Percentiles rank a stretch among this genome's conserved stretches.
Conservation (phyloP, 2,329 filamentous ascomycete species). For the Ophiocordyceps camponoti-saundersi region DNA sequence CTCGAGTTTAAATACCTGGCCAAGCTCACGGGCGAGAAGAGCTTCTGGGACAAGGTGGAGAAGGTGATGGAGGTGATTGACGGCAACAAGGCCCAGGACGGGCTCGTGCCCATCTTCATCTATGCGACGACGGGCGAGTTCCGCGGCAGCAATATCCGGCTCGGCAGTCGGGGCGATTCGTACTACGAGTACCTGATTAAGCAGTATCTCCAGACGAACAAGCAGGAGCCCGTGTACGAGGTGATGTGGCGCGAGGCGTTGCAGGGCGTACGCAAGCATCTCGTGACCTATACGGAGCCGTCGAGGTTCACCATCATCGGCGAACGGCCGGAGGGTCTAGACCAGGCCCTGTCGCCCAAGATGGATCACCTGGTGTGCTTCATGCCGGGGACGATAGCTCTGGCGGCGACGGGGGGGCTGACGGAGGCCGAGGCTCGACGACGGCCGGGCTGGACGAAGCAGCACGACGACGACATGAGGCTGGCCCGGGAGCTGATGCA, state of each 20-base stretch:
- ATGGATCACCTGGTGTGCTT: conserved; percentile 99
- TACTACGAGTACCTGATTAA: conserved; percentile 99
- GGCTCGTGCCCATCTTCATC: conserved; percentile 83
- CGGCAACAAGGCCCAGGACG: conserved; percentile 60
- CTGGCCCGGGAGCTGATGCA: conserved; percentile 85
- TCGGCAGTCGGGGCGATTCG: conserved; percentile 88
- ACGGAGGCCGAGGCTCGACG: conserved; percentile 61
- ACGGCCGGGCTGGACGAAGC: conserved; percentile 52
- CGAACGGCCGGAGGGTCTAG: conserved; percentile 63
- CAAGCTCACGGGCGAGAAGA: conserved; percentile 79
- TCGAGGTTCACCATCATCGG: conserved; percentile 77
- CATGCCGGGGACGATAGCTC: conserved; percentile 86
- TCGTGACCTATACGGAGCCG: conserved; percentile 73
- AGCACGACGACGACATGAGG: conserved; percentile 73
- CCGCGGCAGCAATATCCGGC: conserved; percentile 67
- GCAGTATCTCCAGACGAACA: conserved; percentile 87
- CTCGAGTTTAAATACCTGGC: conserved; percentile 95
- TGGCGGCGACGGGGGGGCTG: conserved; percentile 67
- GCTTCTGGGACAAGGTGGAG: conserved; percentile 86
- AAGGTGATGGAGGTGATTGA: conserved; percentile 86
- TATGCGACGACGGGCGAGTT: conserved; percentile 66
- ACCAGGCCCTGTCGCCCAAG: conserved; percentile 54
- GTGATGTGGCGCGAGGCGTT: conserved; percentile 89
- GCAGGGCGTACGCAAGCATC: conserved; percentile 72
- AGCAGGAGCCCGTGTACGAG: conserved; percentile 69